Conservation (phyloP, 2,329 filamentous ascomycete genomes). For the Hymenoscyphus repandus region DNA sequence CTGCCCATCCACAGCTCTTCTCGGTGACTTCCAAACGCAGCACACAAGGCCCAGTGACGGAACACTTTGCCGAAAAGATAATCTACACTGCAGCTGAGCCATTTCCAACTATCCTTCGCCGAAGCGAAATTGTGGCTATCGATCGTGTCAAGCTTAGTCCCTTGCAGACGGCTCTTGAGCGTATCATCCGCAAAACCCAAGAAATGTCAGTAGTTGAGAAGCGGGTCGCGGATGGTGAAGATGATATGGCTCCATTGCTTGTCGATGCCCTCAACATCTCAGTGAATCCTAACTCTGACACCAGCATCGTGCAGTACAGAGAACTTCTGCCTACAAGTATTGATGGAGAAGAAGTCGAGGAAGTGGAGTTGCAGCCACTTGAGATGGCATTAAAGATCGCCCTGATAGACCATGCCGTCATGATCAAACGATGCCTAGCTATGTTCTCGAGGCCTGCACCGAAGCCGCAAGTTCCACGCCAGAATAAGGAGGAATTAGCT, state of each 20-base stretch:
- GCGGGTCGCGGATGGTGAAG: conserved; percentile 66
- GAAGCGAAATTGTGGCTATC: conserved; percentile 74
- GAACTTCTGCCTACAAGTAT: conserved; percentile 56
- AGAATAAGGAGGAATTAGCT: conserved; percentile 54
- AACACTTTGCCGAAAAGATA: conserved; percentile 77
- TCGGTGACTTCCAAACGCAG: conserved; percentile 69
- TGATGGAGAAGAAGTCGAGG: conserved; percentile 40
- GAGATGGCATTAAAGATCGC: conserved; percentile 80
- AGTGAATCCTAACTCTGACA: conserved; percentile 68
- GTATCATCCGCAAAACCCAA: conserved; percentile 83
- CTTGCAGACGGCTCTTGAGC: conserved; percentile 83
- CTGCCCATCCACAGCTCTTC: conserved; percentile 72
- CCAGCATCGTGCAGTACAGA: conserved; percentile 73
- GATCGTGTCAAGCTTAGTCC: conserved; percentile 61
- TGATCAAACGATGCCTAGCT: conserved; percentile 75
- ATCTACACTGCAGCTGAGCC: conserved; percentile 77
- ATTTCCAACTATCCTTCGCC: conserved; percentile 85
- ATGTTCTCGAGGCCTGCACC: conserved; percentile 54
- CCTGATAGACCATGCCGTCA: conserved; percentile 81
- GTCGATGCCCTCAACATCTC: conserved; percentile 73
- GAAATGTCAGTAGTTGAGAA: conserved; percentile 76
- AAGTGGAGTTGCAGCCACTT: conserved; percentile 50
- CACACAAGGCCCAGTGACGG: conserved; percentile 61
- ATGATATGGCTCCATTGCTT: conserved; percentile 61
- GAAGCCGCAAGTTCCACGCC: conserved; percentile 51